Evolutionary conservation across 371 early-diverging fungal species (phyloP).

Genomic region (Phascolomyces articulosus): DNA sequence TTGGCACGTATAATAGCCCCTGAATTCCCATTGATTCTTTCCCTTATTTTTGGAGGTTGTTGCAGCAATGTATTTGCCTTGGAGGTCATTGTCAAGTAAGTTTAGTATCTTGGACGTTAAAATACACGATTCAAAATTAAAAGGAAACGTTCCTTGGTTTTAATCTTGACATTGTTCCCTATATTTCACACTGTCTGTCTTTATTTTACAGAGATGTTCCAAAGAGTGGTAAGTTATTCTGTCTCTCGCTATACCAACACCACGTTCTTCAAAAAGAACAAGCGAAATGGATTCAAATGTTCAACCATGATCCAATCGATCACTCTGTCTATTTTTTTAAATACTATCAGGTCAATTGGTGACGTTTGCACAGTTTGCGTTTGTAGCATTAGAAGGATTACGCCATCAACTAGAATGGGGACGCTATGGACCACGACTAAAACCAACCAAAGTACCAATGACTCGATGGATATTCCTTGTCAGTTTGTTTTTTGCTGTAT

Average conservation of each 20-base stretch:
- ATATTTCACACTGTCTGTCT: background rate
- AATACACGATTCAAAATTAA: background rate
- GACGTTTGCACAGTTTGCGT: slow-evolving; percentile 85
- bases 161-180: too few species aligned
- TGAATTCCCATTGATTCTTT: slow-evolving; percentile 52
- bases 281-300: too few species aligned
- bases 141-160: too few species aligned
- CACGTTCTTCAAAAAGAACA: too few species aligned
- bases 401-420: slow-evolving; percentile 64
- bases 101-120: slow-evolving; percentile 1
- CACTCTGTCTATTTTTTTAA: too few species aligned
- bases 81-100: slow-evolving; percentile 75
- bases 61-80: slow-evolving; percentile 89
- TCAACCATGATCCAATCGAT: too few species aligned
- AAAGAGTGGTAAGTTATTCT: slow-evolving; percentile 62
- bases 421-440: slow-evolving; percentile 52
- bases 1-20: slow-evolving; percentile 28
- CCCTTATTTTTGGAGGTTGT: slow-evolving; percentile 88
- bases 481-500: slow-evolving; percentile 75
- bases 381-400: slow-evolving; percentile 78
- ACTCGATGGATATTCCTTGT: slow-evolving; percentile 78
- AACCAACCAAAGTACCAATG: slow-evolving; percentile 71
- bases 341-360: slow-evolving; percentile 67
- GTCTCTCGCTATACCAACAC: too few species aligned
- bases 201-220: slow-evolving; percentile 60